Conservation (phyloP, 495 filamentous ascomycete genomes). For the Podospora didyma region DNA sequence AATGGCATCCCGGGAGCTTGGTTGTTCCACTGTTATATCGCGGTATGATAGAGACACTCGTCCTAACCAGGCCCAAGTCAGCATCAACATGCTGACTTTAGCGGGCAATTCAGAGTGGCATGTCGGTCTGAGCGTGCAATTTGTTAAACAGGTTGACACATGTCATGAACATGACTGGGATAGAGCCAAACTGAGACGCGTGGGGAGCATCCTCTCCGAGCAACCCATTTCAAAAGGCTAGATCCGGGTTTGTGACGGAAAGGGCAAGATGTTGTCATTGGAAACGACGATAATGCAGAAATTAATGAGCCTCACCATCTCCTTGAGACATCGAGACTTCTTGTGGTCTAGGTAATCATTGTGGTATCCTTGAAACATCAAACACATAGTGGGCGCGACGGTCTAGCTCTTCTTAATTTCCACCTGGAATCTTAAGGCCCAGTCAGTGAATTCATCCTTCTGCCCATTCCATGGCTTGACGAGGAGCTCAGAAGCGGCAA, state of each 20-base stretch:
- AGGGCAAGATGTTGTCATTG: too few relatives aligned
- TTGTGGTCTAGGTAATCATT: not conserved
- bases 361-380: not conserved
- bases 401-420: slow-evolving; percentile 36
- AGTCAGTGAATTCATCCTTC: slow-evolving; percentile 46
- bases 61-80: too few relatives aligned
- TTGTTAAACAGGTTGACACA: slow-evolving; percentile 31
- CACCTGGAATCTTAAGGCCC: slow-evolving; percentile 45
- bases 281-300: too few relatives aligned
- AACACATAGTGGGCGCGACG: not conserved
- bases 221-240: too few relatives aligned
- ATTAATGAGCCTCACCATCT: too few relatives aligned
- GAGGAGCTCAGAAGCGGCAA: slow-evolving; percentile 42
- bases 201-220: slow-evolving; percentile 9
- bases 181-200: slow-evolving; percentile 15
- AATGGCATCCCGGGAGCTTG: slow-evolving; percentile 52
- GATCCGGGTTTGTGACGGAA: too few relatives aligned
- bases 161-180: slow-evolving; percentile 3
- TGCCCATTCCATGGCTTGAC: slow-evolving; percentile 38
- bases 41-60: slow-evolving; percentile 19
- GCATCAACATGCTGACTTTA: too few relatives aligned
- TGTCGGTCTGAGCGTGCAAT: slow-evolving; percentile 43
- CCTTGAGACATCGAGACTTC: not conserved
- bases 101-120: too few relatives aligned
- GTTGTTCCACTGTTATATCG: slow-evolving; percentile 53